A percentile compares a stretch with the other conserved stretches of the same genome.
These are phyloP conservation scores for Escovopsis sp. DNA, from an alignment of 2,329 filamentous ascomycete species.

Conservation along the genomic window DNA sequence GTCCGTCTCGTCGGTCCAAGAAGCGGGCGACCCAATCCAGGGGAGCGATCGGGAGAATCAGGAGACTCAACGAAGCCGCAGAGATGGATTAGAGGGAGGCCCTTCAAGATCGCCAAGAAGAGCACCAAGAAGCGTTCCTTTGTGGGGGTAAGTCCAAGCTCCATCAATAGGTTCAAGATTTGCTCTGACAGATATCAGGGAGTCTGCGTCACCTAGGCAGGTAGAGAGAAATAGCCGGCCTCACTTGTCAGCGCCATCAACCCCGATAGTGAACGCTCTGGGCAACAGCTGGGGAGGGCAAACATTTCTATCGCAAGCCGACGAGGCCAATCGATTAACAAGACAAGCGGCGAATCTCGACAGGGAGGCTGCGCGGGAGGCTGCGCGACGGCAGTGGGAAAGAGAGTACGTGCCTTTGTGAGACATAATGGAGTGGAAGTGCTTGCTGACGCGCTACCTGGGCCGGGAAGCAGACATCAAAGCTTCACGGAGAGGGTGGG, in stretches of 20 bases:
- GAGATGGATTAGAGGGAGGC: too few species aligned
- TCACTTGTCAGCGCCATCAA: too few species aligned
- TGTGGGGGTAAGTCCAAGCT: too few species aligned
- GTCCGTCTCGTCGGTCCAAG: constrained; percentile 9
- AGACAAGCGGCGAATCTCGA: background rate
- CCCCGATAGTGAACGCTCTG: too few species aligned
- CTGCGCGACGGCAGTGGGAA: background rate
- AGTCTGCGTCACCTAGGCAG: too few species aligned
- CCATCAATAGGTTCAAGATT: too few species aligned
- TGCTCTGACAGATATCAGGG: too few species aligned
- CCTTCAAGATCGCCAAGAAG: too few species aligned
- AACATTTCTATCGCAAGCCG: background rate
- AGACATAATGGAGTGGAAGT: background rate
- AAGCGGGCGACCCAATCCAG: background rate
- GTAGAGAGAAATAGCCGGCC: too few species aligned
- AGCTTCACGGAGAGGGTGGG: background rate
- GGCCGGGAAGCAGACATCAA: background rate
- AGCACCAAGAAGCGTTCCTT: too few species aligned
- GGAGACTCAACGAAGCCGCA: too few species aligned
- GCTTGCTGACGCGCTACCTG: background rate
- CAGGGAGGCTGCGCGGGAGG: background rate
- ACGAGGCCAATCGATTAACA: background rate
- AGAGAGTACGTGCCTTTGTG: background rate
- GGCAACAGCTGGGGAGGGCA: too few species aligned
- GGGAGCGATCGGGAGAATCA: background rate